Evolutionary conservation across 495 filamentous ascomycete genomes (phyloP).

Genomic region (Astrocystis sublimbata): DNA sequence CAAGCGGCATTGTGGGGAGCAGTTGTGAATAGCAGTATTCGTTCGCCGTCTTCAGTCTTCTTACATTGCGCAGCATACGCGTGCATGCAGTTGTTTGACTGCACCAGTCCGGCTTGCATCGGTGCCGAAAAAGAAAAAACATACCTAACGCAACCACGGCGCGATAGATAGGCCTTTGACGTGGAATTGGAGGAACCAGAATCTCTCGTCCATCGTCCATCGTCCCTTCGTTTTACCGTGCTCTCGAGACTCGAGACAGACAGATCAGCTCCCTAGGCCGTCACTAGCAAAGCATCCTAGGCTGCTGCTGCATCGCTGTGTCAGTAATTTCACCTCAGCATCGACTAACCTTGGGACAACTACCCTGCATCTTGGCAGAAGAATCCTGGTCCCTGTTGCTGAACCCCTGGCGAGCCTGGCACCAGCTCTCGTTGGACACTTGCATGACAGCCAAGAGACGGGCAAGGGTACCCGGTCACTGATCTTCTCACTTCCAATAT

Average conservation of each 20-base stretch:
- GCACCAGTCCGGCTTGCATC: slow-evolving; percentile 7
- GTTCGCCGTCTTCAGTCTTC: not conserved
- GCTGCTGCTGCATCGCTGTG: too few species aligned
- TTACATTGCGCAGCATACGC: not conserved
- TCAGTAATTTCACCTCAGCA: slow-evolving; percentile 7
- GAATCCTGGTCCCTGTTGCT: slow-evolving; percentile 8
- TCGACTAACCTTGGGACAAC: slow-evolving; percentile 9
- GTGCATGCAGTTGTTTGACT: slow-evolving; percentile 14
- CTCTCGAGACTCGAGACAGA: not conserved
- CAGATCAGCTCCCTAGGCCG: not conserved
- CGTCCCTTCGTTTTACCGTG: not conserved
- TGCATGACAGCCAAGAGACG: slow-evolving; percentile 34
- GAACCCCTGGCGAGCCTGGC: slow-evolving; percentile 8
- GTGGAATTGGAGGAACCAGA: not conserved
- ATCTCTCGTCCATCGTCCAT: not conserved
- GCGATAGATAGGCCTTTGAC: not conserved
- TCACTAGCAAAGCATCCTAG: slow-evolving; percentile 3
- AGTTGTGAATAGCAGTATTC: not conserved
- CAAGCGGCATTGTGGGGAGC: slow-evolving; percentile 3
- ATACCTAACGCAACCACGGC: not conserved
- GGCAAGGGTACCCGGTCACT: slow-evolving; percentile 29
- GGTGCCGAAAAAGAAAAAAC: slow-evolving; percentile 10
- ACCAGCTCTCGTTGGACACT: slow-evolving; percentile 19
- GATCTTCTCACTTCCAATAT: slow-evolving; percentile 33
- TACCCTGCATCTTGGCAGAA: slow-evolving; percentile 9